Evolutionary conservation across 2,329 filamentous ascomycete genomes (phyloP).

Genomic region (Fusarium brevicatenulatum): DNA sequence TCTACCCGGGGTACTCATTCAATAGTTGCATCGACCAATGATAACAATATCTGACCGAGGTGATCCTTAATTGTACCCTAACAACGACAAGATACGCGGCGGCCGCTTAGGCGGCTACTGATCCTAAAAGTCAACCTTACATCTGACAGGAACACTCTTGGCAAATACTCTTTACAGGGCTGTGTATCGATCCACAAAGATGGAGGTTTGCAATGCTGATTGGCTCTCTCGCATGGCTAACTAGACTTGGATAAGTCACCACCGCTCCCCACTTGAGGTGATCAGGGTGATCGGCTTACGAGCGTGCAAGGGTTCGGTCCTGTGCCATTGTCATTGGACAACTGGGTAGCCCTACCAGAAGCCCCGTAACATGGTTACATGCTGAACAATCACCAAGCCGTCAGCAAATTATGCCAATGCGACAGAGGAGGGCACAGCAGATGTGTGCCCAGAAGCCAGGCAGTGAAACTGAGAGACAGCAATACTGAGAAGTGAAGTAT

Average conservation of each 20-base stretch:
- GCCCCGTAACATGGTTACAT: not conserved
- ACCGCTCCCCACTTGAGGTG: too few relatives aligned
- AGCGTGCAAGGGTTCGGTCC: not conserved
- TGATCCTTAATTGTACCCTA: not conserved
- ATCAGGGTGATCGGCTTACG: too few relatives aligned
- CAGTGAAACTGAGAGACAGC: not conserved
- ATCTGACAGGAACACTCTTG: not conserved
- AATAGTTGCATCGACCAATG: not conserved
- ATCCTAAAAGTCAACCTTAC: not conserved
- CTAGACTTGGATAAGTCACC: not conserved
- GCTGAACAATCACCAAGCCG: not conserved
- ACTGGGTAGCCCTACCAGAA: not conserved
- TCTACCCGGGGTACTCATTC: not conserved
- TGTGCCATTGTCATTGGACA: not conserved
- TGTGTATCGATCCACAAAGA: not conserved
- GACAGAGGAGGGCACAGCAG: not conserved
- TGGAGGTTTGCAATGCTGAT: not conserved
- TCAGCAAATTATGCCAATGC: too few relatives aligned
- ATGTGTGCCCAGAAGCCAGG: not conserved
- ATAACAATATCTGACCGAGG: not conserved
- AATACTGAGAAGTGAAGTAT: rapidly evolving
- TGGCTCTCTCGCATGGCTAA: not conserved
- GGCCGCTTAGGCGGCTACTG: not conserved
- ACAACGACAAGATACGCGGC: not conserved
- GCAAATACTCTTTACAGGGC: not conserved